Evolutionary conservation across 768 basidiomycete genomes (phyloP).

Genomic region (Russula emetica): DNA sequence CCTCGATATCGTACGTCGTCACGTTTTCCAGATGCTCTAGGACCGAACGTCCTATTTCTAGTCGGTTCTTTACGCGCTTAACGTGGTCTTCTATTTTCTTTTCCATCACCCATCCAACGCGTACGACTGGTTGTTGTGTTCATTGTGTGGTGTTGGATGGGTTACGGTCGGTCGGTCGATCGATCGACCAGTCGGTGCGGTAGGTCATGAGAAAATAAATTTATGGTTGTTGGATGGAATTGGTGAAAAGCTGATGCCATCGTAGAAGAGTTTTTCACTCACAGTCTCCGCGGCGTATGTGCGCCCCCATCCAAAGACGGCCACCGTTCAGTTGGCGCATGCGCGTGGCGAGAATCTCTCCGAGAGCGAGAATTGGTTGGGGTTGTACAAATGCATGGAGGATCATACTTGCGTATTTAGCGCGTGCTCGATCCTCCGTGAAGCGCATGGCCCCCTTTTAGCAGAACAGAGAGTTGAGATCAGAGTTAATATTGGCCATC

Average conservation of each 20-base stretch:
- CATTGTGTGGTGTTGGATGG: too few relatives aligned
- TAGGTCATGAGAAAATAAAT: too few relatives aligned
- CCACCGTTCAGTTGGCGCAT: slow-evolving; percentile 35
- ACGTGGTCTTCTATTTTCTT: slow-evolving; percentile 36
- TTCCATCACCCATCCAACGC: slow-evolving; percentile 37
- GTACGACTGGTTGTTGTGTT: slow-evolving; percentile 30
- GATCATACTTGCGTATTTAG: slow-evolving; percentile 17
- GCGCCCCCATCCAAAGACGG: slow-evolving; percentile 41
- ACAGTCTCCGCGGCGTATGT: slow-evolving; percentile 46
- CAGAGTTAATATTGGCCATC: neutral
- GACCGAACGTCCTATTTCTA: slow-evolving; percentile 32
- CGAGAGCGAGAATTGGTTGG: slow-evolving; percentile 32
- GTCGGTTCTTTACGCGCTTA: slow-evolving; percentile 33
- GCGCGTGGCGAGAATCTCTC: slow-evolving; percentile 33
- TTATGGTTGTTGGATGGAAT: too few relatives aligned
- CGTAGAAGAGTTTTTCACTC: slow-evolving; percentile 25
- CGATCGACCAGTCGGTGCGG: too few relatives aligned
- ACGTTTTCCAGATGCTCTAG: slow-evolving; percentile 25
- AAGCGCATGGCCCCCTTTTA: slow-evolving; percentile 24
- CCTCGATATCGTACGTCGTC: slow-evolving; percentile 15
- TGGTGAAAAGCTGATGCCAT: neutral
- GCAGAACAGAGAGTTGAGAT: neutral
- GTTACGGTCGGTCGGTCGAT: neutral
- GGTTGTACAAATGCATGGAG: slow-evolving; percentile 6
- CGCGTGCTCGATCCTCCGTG: slow-evolving; percentile 5